phyloP scores from a whole-genome alignment of 202 grass and related monocot species.

The Hordeum pubiflorum region DNA sequence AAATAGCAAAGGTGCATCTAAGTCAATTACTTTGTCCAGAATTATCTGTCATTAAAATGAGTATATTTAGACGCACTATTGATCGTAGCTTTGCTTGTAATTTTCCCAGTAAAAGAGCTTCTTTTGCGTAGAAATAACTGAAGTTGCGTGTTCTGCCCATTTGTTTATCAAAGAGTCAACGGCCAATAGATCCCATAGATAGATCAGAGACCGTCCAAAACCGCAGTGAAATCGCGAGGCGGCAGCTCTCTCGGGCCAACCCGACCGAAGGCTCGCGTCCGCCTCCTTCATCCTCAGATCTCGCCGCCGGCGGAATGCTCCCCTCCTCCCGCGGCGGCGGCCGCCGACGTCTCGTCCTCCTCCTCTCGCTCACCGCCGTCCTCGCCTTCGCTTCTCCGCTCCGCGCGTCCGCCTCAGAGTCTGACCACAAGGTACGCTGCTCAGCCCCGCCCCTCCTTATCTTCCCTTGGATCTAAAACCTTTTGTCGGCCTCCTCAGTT shows the following conservation, averaged over 20 bases:
- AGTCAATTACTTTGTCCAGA: too few relatives aligned
- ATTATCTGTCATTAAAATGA: too few relatives aligned
- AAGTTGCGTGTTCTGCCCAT: too few relatives aligned
- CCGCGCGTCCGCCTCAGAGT: slow-evolving; percentile 49
- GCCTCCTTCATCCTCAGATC: slow-evolving; percentile 33
- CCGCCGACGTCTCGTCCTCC: not conserved
- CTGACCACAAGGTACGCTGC: slow-evolving; percentile 57
- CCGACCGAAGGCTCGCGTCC: slow-evolving; percentile 22
- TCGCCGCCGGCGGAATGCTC: slow-evolving; percentile 47
- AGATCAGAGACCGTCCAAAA: slow-evolving; percentile 16
- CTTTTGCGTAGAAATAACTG: too few relatives aligned
- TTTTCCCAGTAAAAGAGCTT: too few relatives aligned
- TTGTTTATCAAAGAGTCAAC: not conserved
- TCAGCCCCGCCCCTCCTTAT: not conserved
- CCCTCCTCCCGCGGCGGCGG: slow-evolving; percentile 3
- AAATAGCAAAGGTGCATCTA: too few relatives aligned
- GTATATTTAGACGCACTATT: too few relatives aligned
- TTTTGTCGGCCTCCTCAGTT: not conserved
- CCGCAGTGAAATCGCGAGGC: slow-evolving; percentile 5
- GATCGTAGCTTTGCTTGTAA: too few relatives aligned
- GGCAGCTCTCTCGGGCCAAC: slow-evolving; percentile 27
- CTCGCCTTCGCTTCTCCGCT: not conserved
- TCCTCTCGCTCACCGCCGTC: not conserved
- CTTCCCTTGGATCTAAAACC: slow-evolving; percentile 10
- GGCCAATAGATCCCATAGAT: not conserved